Conservation (phyloP, 2,329 filamentous ascomycete genomes). For the Aspergillus tamarii region DNA sequence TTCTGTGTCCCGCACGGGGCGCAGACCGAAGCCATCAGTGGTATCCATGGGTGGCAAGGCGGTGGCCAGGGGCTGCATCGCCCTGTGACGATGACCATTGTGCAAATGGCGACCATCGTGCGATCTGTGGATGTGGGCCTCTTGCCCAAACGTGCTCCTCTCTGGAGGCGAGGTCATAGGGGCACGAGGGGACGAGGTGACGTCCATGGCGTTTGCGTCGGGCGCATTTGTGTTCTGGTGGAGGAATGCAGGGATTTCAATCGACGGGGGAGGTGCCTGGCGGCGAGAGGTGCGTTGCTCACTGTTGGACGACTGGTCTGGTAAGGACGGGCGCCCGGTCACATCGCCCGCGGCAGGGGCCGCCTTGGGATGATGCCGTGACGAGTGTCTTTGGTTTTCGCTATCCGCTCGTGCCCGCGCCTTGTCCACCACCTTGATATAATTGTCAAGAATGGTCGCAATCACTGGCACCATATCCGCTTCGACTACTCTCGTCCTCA, state of each 20-base stretch:
- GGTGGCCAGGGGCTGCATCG: constrained; percentile 68
- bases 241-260: constrained; percentile 70
- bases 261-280: constrained; percentile 80
- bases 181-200: constrained; percentile 65
- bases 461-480: constrained; percentile 99
- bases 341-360: constrained; percentile 32
- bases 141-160: constrained; percentile 65
- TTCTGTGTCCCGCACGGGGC: constrained; percentile 80
- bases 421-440: constrained; percentile 94
- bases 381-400: constrained; percentile 63
- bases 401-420: constrained; percentile 82
- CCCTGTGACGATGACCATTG: constrained; percentile 56
- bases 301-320: constrained; percentile 57
- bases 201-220: constrained; percentile 60
- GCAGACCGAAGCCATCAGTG: constrained; percentile 71
- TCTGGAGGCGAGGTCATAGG: constrained; percentile 73
- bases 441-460: constrained; percentile 96
- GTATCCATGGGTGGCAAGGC: constrained; percentile 69
- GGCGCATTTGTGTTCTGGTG: constrained; percentile 52
- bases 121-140: constrained; percentile 53
- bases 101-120: constrained; percentile 45
- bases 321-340: constrained; percentile 37
- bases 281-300: constrained; percentile 68
- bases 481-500: constrained; percentile 93
- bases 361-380: constrained; percentile 35